phyloP scores from a whole-genome alignment of 2,329 filamentous ascomycete genomes.

The Drechslera avenae region DNA sequence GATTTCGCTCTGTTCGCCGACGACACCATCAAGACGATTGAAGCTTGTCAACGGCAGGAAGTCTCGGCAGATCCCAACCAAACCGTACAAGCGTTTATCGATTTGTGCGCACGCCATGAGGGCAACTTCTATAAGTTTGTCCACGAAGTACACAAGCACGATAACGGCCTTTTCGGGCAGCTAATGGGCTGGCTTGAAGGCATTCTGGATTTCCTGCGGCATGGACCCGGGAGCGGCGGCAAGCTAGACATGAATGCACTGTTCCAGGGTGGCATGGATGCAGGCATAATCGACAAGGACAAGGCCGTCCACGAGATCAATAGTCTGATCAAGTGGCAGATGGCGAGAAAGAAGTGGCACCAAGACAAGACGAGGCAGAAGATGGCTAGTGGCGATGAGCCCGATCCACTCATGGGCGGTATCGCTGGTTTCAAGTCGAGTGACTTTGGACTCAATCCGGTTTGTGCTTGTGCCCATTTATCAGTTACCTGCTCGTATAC shows the following conservation, averaged over 20 bases:
- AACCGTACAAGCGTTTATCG: constrained; percentile 97
- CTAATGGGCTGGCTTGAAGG: constrained; percentile 97
- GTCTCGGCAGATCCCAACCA: constrained; percentile 95
- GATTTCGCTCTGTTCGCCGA: constrained; percentile 94
- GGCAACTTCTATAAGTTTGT: constrained; percentile 99
- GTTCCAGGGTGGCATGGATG: constrained; percentile 77
- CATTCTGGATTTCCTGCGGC: constrained; percentile 89
- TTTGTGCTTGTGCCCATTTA: constrained; percentile 44
- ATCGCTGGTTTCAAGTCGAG: constrained; percentile 69
- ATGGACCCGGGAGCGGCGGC: constrained; percentile 77
- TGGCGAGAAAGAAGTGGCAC: constrained; percentile 96
- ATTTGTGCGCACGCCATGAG: constrained; percentile 92
- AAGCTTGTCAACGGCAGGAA: constrained; percentile 72
- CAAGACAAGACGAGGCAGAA: constrained; percentile 97
- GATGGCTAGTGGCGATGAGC: constrained; percentile 77
- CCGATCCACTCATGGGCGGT: constrained; percentile 47
- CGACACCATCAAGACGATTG: constrained; percentile 83
- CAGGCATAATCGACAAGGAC: constrained; percentile 70
- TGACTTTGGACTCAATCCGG: constrained; percentile 88
- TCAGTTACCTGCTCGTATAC: background rate
- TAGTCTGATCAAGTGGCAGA: constrained; percentile 87
- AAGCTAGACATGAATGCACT: constrained; percentile 94
- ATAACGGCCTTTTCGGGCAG: constrained; percentile 94
- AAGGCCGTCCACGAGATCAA: constrained; percentile 82
- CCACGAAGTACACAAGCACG: constrained; percentile 95